Percentiles rank a stretch among this genome's conserved stretches.
Evolutionary conservation across 2,329 filamentous ascomycete species (phyloP).

Genomic region (Immersiporthe knoxdaviesiana): DNA sequence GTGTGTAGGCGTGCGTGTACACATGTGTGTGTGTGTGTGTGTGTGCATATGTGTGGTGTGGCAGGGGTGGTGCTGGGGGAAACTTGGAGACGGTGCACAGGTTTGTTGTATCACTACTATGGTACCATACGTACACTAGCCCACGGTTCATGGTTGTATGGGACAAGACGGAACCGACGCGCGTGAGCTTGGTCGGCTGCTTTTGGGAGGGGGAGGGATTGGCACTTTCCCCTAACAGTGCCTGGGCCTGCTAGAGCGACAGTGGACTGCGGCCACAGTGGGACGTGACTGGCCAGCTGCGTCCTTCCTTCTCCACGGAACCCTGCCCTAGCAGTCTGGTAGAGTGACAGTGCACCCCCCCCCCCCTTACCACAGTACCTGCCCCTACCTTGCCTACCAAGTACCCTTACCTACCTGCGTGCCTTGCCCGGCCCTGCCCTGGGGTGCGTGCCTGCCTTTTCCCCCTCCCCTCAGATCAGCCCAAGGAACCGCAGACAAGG

Average conservation of each 20-base stretch:
- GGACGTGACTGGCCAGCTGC: constrained; percentile 14
- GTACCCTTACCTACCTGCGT: constrained; percentile 9
- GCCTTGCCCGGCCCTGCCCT: constrained; percentile 27
- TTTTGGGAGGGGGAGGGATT: not conserved
- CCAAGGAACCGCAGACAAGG: constrained; percentile 65
- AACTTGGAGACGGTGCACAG: constrained; percentile 3
- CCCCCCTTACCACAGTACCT: not conserved
- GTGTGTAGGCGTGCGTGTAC: not conserved
- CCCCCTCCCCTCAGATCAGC: constrained; percentile 47
- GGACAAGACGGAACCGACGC: not conserved
- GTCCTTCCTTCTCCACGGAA: constrained; percentile 17
- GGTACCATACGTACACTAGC: not conserved
- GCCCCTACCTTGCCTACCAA: constrained; percentile 6
- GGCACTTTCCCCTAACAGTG: constrained; percentile 19
- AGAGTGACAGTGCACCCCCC: constrained; percentile 10
- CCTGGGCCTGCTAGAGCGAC: constrained; percentile 16
- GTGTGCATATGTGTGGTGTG: not conserved
- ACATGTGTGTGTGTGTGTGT: not conserved
- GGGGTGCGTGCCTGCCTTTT: constrained; percentile 32
- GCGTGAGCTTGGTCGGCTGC: not conserved
- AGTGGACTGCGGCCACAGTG: constrained; percentile 16
- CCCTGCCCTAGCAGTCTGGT: constrained; percentile 16
- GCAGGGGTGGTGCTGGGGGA: not conserved
- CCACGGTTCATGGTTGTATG: not conserved
- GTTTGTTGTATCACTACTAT: constrained; percentile 2